Base-by-base conservation (phyloP, 805 yeast genomes). In the Wickerhamiella sorbophila region DNA sequence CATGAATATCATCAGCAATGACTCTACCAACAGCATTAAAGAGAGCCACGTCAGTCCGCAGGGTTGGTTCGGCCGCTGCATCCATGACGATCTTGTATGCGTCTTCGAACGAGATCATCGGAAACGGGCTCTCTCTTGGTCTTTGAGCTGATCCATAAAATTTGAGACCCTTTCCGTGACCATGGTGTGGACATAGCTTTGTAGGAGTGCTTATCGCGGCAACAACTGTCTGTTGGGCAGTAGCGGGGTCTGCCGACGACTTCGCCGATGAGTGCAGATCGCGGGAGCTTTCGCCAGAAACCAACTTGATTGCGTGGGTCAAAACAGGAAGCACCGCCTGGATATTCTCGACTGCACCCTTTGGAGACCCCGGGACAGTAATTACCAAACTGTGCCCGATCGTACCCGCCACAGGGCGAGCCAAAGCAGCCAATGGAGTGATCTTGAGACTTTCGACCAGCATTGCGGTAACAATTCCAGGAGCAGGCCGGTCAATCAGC, bases 291-390 rank as follows among this genome's bases (percentile, higher is more conserved):
- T 52, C 59, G 12, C 57, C 57, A 0, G 45, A 57, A 10, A 64
- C 45, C 41, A 70, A 69, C 6, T 51, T 47, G 35, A 71, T 46
- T 0, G 74, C 73, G 52, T 72, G 77, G 1, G 62, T 60, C 31
- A 72, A 46, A 2, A 64, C 57, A 1, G 49, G 54, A 1, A 61
- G 35, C 9, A 71, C 44, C 0, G 72, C 66, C 14, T 53, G 56
- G 24, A 69, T 45, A 45, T 69, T 69, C 49, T 72, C 76, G 1
- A 45, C 46, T 0, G 71, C 70, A 1, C 67, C 77, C 43, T 63
- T 69, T 1, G 72, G 71, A 1, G 74, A 69, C 0, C 77, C 77
- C 0, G 77, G 77, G 3, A 71, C 53, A 0, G 75, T 68, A 10
- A 71, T 48, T 0, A 72, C 55, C 33, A 72, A 46, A 0, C 66